phyloP scores from a whole-genome alignment of 805 yeast species.

The Metschnikowia continentalis region DNA sequence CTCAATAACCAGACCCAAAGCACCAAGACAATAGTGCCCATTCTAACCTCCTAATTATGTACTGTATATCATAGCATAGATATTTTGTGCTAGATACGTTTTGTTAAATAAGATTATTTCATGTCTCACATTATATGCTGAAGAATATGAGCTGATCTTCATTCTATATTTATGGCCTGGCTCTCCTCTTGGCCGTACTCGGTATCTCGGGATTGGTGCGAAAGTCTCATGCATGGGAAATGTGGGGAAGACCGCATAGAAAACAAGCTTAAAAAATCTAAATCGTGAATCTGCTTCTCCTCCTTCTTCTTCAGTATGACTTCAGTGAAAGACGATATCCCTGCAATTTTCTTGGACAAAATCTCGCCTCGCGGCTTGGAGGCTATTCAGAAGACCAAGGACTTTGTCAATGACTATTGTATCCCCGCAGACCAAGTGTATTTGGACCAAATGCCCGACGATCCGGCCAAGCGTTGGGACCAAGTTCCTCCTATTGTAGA shows the following conservation, averaged over 20 bases:
- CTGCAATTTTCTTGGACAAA: slow-evolving; percentile 36
- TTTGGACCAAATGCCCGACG: slow-evolving; percentile 34
- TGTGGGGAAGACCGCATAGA: slow-evolving; percentile 10
- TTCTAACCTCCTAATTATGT: too few relatives aligned
- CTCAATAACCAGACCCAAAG: too few relatives aligned
- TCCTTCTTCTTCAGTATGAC: neutral
- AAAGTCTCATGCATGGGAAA: neutral
- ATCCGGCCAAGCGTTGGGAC: slow-evolving; percentile 45
- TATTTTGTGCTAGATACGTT: too few relatives aligned
- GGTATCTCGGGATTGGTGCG: slow-evolving; percentile 2
- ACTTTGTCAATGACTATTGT: slow-evolving; percentile 54
- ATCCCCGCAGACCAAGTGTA: slow-evolving; percentile 52
- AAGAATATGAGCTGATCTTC: too few relatives aligned
- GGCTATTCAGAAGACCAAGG: slow-evolving; percentile 37
- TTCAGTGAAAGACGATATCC: slow-evolving; percentile 32
- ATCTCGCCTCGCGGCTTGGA: slow-evolving; percentile 35
- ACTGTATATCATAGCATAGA: too few relatives aligned
- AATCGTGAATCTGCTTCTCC: too few relatives aligned
- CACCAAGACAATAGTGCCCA: too few relatives aligned
- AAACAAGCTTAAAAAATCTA: neutral
- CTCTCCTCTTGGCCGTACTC: neutral
- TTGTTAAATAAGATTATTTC: too few relatives aligned
- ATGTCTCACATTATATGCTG: too few relatives aligned
- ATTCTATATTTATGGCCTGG: too few relatives aligned
- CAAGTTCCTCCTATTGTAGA: slow-evolving; percentile 46